Evolutionary conservation across 768 basidiomycete species (phyloP), one percentile per base, ranked within the genome.

Genomic region (Tephrocybe rancida): DNA sequence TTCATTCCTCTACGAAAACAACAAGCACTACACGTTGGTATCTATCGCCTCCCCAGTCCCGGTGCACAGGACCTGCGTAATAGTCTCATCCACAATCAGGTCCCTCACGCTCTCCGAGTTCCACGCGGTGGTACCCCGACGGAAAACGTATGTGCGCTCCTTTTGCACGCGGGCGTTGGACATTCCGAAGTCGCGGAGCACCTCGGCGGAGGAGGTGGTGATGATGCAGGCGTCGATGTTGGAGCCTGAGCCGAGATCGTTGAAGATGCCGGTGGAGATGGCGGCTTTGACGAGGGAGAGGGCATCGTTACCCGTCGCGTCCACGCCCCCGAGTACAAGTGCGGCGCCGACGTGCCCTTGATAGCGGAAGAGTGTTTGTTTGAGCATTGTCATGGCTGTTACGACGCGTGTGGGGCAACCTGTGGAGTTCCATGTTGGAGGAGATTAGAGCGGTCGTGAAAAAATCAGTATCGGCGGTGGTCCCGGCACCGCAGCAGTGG

Each of bases 311-410:
- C 97, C 97, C 3, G 92, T 93, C 10, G 84, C 67, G 69, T 99
- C 97, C n/a, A 97, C 94, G 21, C 97, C 97, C 1, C 95, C 97
- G 29, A 99, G 83, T 11, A 99, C 96, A 27, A 99, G 86, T 7
- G 96, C 94, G 0, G 97, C 97, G 26, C 97, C 96, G 48, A 99
- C 74, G 0, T 95, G 84, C 0, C 97, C 97, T 72, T 97, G 94
- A 68, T 98, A 94, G 92, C 80, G 77, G 77, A 89, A 97, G 34
- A 98, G 86, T 79, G 88, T 90, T 70, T 96, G 95, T 72, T 98
- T 98, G 60, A 98, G 77, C 93, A 98, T 91, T 3, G 96, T 98
- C 96, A 99, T 98, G 5, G 96, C 97, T 0, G 97, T 97, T 46
- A 96, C 93, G 18, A 99, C 94, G 54, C 88, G 82, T 3, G 96